Base-by-base conservation (phyloP, 108 stramenopile genomes). In the Skeletonema menzelii region DNA sequence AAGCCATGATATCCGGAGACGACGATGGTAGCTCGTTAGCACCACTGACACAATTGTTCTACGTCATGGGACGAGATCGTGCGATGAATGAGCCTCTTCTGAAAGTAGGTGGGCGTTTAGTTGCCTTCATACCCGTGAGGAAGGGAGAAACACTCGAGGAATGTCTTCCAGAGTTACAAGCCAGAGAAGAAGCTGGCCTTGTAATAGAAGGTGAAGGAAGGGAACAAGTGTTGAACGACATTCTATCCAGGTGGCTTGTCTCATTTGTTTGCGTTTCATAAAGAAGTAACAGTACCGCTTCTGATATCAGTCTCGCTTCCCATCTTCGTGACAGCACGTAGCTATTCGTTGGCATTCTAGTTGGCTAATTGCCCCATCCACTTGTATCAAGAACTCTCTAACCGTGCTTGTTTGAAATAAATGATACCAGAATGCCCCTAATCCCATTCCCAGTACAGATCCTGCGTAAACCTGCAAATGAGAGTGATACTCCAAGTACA, bases 81-180 rank as follows among this genome's bases (percentile, higher is more conserved):
- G 8, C 15, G 2, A 46, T 40, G 15, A 75, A 79, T 7, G 53
- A 70, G 35, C 83, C 83, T 7, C 70, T 84, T 11, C 26, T 84
- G 8, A 84, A 76, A 56, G 15, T 30, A 14, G 83, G 83, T 20
- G 83, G 77, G 20, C 68, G 83, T 27, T 56, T 84, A 24, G 72
- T 67, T 26, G 83, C 83, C n/a, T 84, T 84, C 30, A 40, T 84
- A 34, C 83, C 83, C 2, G 83, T 84, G 17, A 42, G 67, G 38
- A 69, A 64, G 32, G 66, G 77, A 19, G 73, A 82, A 64, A 59
- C 55, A 31, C 56, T 82, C 1, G 60, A 53, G 26, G 77, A 74
- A 27, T 78, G 77, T 42, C 47, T 82, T 53, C 82, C 82, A 8
- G 72, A 67, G 44, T 22, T 8, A 14, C 31, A 64, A 22, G 58